Conservation (phyloP, 805 yeast species). For the Cyberlindnera maritima region DNA sequence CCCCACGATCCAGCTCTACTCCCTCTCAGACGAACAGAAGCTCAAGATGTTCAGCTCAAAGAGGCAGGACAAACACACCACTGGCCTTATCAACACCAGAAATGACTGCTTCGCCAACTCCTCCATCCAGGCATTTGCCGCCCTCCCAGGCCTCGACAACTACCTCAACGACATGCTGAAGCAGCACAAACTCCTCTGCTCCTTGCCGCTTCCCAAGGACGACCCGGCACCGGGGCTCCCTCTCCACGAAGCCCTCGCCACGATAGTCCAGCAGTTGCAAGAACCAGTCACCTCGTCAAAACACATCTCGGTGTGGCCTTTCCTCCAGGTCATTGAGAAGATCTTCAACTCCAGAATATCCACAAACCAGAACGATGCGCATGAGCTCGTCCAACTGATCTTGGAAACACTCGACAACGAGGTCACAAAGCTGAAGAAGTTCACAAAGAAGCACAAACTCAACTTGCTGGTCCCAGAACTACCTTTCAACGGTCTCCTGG, state of each 20-base stretch:
- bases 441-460: slow-evolving; percentile 21
- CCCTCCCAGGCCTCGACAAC: slow-evolving; percentile 55
- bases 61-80: slow-evolving; percentile 71
- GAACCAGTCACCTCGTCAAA: slow-evolving; percentile 52
- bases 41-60: slow-evolving; percentile 36
- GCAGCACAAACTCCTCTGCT: slow-evolving; percentile 20
- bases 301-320: slow-evolving; percentile 73
- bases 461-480: slow-evolving; percentile 49
- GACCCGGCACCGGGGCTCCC: slow-evolving; percentile 40
- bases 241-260: slow-evolving; percentile 56
- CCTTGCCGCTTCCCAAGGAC: slow-evolving; percentile 16
- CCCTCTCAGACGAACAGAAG: slow-evolving; percentile 21
- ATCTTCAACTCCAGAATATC: slow-evolving; percentile 75
- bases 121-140: slow-evolving; percentile 73
- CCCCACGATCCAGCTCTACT: slow-evolving; percentile 27
- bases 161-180: slow-evolving; percentile 44
- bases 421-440: slow-evolving; percentile 40
- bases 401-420: slow-evolving; percentile 78
- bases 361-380: slow-evolving; percentile 90
- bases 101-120: slow-evolving; percentile 94
- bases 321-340: slow-evolving; percentile 67
- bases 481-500: slow-evolving; percentile 69
- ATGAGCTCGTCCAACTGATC: slow-evolving; percentile 80
- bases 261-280: slow-evolving; percentile 54
- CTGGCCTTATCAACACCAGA: slow-evolving; percentile 77